Conservation (phyloP, 768 basidiomycete species). For the Boletus speciosus region DNA sequence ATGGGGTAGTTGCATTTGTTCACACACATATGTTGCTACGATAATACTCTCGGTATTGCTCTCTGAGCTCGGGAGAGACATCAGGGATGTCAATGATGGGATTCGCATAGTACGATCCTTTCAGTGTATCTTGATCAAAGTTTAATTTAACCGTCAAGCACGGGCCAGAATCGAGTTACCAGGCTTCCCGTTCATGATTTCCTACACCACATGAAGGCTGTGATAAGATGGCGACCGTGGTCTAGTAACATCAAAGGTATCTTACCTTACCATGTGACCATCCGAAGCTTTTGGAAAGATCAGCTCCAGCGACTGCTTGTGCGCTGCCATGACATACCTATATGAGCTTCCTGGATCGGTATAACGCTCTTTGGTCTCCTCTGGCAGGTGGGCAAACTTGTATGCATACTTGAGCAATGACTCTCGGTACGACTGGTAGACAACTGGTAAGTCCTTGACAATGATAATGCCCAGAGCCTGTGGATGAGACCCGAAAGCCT, state of each 20-base stretch:
- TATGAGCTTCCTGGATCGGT: slow-evolving; percentile 70
- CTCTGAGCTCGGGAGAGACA: slow-evolving; percentile 53
- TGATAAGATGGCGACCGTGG: not conserved
- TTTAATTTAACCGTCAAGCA: slow-evolving; percentile 1
- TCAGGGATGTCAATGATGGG: slow-evolving; percentile 65
- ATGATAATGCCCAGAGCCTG: slow-evolving; percentile 78
- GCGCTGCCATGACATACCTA: slow-evolving; percentile 47
- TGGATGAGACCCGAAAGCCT: slow-evolving; percentile 80
- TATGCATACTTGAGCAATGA: slow-evolving; percentile 72
- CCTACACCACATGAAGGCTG: slow-evolving; percentile 38
- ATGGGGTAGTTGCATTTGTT: not conserved
- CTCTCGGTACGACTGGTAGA: slow-evolving; percentile 62
- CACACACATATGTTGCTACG: slow-evolving; percentile 79
- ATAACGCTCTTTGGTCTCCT: slow-evolving; percentile 65
- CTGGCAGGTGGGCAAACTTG: slow-evolving; percentile 70
- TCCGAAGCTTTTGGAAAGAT: slow-evolving; percentile 63
- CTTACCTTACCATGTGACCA: slow-evolving; percentile 94
- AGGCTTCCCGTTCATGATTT: slow-evolving; percentile 94
- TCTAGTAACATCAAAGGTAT: not conserved
- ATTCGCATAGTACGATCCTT: slow-evolving; percentile 91
- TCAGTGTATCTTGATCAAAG: slow-evolving; percentile 62
- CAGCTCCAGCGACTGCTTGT: not conserved
- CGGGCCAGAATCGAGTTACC: slow-evolving; percentile 37
- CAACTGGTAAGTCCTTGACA: slow-evolving; percentile 72
- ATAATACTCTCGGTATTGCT: slow-evolving; percentile 79